Percentiles rank a stretch among this genome's conserved stretches.
Evolutionary conservation across 768 basidiomycete genomes (phyloP).

Genomic region (Chiua virens): DNA sequence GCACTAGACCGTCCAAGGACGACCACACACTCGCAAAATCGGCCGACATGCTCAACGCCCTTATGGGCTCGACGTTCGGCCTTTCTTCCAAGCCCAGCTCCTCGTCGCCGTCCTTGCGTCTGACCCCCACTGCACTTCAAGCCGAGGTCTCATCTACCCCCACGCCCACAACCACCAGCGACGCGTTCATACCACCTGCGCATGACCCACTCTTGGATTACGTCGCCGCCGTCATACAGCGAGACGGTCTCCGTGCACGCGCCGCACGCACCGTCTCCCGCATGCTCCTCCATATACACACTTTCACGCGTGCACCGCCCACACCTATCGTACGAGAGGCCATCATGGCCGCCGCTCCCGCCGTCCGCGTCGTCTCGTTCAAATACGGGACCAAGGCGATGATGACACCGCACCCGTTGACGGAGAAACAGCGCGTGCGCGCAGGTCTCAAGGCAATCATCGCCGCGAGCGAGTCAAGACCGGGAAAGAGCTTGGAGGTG

Average conservation of each 20-base stretch:
- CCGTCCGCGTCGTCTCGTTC: conserved; percentile 59
- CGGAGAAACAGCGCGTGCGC: conserved; percentile 75
- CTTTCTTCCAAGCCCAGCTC: conserved; percentile 12
- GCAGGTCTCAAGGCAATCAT: conserved; percentile 73
- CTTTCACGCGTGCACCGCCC: conserved; percentile 74
- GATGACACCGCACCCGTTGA: conserved; percentile 67
- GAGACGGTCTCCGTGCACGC: conserved; percentile 61
- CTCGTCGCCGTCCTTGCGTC: neutral
- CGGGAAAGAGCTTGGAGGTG: conserved; percentile 61
- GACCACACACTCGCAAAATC: conserved; percentile 25
- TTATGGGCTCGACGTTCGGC: conserved; percentile 23
- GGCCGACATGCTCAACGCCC: conserved; percentile 20
- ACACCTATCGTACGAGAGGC: conserved; percentile 79
- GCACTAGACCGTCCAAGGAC: conserved; percentile 19
- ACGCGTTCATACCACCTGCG: conserved; percentile 65
- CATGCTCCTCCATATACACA: conserved; percentile 72
- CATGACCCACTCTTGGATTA: conserved; percentile 74
- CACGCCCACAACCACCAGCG: neutral
- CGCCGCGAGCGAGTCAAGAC: conserved; percentile 53
- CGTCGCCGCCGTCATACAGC: conserved; percentile 60
- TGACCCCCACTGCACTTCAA: neutral
- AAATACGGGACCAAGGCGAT: conserved; percentile 66
- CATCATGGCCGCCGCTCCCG: conserved; percentile 65
- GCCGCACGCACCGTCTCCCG: conserved; percentile 55
- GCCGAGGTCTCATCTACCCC: neutral